phyloP scores from a whole-genome alignment of 164 flowering plant species.

The Annona squamosa region DNA sequence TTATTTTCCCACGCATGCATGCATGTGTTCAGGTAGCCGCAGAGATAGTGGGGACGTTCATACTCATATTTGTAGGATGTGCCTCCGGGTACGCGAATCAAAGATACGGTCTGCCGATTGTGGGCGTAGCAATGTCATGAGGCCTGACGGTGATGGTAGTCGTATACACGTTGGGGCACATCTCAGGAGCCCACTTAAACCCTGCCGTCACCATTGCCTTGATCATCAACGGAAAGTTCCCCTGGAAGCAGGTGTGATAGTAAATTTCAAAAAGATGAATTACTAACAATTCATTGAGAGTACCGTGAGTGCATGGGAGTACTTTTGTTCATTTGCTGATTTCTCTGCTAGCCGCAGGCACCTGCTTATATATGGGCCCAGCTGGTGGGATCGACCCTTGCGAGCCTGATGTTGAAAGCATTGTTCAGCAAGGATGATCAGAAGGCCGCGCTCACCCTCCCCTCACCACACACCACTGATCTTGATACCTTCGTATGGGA shows the following conservation, averaged over 20 bases:
- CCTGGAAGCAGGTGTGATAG: conserved; percentile 27
- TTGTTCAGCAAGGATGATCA: conserved; percentile 18
- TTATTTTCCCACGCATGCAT: neutral
- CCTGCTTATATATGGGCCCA: conserved; percentile 35
- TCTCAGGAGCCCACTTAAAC: conserved; percentile 53
- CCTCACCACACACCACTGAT: conserved; percentile 7
- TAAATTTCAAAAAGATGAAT: too few relatives aligned
- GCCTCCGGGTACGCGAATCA: conserved; percentile 23
- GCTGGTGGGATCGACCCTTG: conserved; percentile 30
- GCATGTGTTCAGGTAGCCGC: conserved; percentile 23
- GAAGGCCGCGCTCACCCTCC: conserved; percentile 5
- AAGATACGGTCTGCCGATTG: conserved; percentile 7
- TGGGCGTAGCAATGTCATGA: conserved; percentile 32
- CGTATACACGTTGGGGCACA: conserved; percentile 38
- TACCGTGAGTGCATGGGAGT: neutral
- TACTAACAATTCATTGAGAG: neutral
- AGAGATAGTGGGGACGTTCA: conserved; percentile 33
- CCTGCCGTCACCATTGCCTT: conserved; percentile 52
- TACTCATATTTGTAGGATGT: conserved; percentile 36
- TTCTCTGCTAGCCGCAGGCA: conserved; percentile 16
- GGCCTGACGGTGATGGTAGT: conserved; percentile 27
- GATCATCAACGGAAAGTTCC: conserved; percentile 28
- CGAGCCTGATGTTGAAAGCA: conserved; percentile 25
- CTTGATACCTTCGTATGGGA: conserved; percentile 28
- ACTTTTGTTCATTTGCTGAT: too few relatives aligned